Evolutionary conservation across 2,329 filamentous ascomycete species (phyloP), one percentile per base, ranked within the genome.

Genomic region (Botrytis cinerea): DNA sequence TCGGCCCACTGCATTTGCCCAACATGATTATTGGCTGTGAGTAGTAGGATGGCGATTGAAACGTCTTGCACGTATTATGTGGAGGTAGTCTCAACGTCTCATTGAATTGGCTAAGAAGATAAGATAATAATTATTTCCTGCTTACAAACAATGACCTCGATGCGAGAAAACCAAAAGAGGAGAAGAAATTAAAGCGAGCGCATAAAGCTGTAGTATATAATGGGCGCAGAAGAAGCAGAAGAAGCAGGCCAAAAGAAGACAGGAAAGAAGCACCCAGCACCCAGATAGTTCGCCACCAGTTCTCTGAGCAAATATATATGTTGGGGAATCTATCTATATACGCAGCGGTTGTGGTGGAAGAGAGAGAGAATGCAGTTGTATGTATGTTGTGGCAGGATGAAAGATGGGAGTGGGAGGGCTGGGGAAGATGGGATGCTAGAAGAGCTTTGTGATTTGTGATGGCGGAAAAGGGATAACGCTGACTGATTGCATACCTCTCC

Each of bases 1-100:
- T 75, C n/a, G 81, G 81, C 45, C 79, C 78, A 54, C 75, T 62
- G 74, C 81, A 82, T 48, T 77, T 62, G 64, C 75, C 78, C 68
- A 80, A 74, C 78, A 78, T 78, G 60, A 40, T 71, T 71, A 4
- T 54, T 62, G 45, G 14, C 25, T 54, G 14, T 57, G 71, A 16
- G 48, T 20, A 22, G 51, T 59, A 18, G 48, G 35, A 69, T 61
- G 62, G 51, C 40, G 38, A 46, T 69, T 51, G 18, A 32, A 46
- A 48, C 28, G 45, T 38, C 32, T 57, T n/a, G 48, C 51, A 25
- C 9, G 35, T 57, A 25, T 22, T 32, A 38, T 10, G 48, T 57
- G 43, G 48, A n/a, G 12, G 32, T 22, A n/a, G 51, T 16, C n/a
- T 45, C 32, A 69, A 69, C 18, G n/a, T 32, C 57, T 69, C 66